Evolutionary conservation across 2,329 filamentous ascomycete species (phyloP), one percentile per base, ranked within the genome.

Genomic region (Diplocarpon rosae): DNA sequence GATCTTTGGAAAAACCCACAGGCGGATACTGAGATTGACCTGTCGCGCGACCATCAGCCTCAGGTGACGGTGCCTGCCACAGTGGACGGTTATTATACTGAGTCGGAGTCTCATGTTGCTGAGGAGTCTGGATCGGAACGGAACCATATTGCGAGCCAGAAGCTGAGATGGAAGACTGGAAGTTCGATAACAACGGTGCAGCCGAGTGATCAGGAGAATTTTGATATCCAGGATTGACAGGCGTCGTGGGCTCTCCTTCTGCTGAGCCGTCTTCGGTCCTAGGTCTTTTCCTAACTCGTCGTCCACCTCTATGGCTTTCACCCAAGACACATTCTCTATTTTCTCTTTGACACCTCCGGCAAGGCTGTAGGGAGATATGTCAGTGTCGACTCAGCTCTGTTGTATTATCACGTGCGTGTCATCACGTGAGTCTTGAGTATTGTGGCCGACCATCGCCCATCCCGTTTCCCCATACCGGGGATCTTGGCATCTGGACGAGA

Each of bases 281-380:
- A 13, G 52, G 52, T 34, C 59, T 60, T 48, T 60, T 60, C 33
- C 56, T 52, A 5, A 61, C 56, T 50, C 59, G 51, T 17, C 56
- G 55, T 15, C 59, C 59, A 39, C 59, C 59, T 30, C 59, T 54
- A 47, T 61, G 58, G 32, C 55, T 58, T 42, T 60, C 59, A 14
- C 59, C 59, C 1, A 61, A 49, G 6, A 61, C 45, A 45, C 59
- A 61, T 29, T 60, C 58, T 42, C 52, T 53, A 29, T 52, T 53
- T 37, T 60, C 59, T 48, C 59, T 51, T 34, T 61, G 58, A 29
- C 59, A 61, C 51, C 59, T 52, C 20, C 56, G 52, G 41, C 59
- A 61, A n/a, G 59, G 59, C 59, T 61, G 43, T 10, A 30, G 4
- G 14, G 13, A n/a, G 28, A 14, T 28, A 2, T 16, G 32, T 46